Conservation (phyloP, 1,284 basidiomycete species). For the Phylloboletellus chloephorus region DNA sequence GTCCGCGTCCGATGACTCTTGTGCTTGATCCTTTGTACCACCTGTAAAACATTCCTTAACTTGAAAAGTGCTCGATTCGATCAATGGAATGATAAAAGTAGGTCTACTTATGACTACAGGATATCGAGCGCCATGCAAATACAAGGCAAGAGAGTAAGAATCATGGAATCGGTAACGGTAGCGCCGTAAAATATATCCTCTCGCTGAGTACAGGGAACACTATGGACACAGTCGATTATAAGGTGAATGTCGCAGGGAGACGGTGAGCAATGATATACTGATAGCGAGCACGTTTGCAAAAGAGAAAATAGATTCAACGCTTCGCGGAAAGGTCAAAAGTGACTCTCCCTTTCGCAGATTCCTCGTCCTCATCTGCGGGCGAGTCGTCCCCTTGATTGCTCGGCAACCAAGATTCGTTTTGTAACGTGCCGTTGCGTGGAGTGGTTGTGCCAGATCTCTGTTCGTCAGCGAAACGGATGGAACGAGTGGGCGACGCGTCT, state of each 20-base stretch:
- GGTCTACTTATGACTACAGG: constrained; percentile 13
- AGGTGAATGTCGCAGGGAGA: neutral
- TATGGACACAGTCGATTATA: constrained; percentile 14
- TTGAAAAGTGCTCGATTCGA: constrained; percentile 5
- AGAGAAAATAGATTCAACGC: constrained; percentile 1
- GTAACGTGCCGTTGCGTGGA: constrained; percentile 15
- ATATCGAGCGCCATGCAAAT: constrained; percentile 7
- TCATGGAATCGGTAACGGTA: neutral
- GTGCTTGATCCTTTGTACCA: neutral
- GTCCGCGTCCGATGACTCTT: neutral
- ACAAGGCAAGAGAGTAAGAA: constrained; percentile 4
- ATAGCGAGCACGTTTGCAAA: neutral
- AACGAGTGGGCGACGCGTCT: constrained; percentile 29
- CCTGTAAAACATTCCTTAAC: too few species aligned
- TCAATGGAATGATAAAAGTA: neutral
- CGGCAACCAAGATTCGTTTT: constrained; percentile 18
- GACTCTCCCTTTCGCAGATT: constrained; percentile 14
- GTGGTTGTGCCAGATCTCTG: constrained; percentile 18
- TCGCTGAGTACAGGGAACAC: neutral
- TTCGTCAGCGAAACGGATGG: constrained; percentile 31
- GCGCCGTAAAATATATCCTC: constrained; percentile 3
- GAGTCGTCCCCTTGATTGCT: constrained; percentile 7
- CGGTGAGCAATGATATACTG: neutral
- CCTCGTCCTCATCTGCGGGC: constrained; percentile 15
- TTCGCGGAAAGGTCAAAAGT: constrained; percentile 19